phyloP scores from a whole-genome alignment of 2,329 filamentous ascomycete genomes.

The Colletotrichum acutatum region DNA sequence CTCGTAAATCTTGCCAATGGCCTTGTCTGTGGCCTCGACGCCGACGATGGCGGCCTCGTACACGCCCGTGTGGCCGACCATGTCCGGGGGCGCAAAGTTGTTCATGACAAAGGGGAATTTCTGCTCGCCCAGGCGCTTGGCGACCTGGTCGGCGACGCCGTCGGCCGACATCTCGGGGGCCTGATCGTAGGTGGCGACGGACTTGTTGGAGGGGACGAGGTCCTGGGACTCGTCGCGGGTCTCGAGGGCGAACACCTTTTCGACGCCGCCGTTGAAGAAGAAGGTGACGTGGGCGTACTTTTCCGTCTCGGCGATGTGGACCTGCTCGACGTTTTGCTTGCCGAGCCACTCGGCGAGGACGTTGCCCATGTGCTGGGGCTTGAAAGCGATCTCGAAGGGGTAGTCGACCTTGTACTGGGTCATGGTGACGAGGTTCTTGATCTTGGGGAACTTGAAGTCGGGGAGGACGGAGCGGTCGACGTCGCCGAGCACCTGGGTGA shows the following conservation, averaged over 20 bases:
- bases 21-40: constrained; percentile 88
- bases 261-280: constrained; percentile 99
- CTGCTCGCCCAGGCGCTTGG: constrained; percentile 85
- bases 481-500: constrained; percentile 92
- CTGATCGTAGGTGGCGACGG: constrained; percentile 92
- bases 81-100: constrained; percentile 99
- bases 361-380: constrained; percentile 95
- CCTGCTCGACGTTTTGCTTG: constrained; percentile 90
- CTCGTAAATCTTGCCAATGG: constrained; percentile 92
- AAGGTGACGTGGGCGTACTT: constrained; percentile 99
- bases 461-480: constrained; percentile 91
- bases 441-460: constrained; percentile 93
- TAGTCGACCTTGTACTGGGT: constrained; percentile 98
- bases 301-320: constrained; percentile 97
- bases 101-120: constrained; percentile 99
- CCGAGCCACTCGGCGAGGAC: constrained; percentile 97
- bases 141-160: constrained; percentile 88
- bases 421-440: constrained; percentile 90
- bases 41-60: constrained; percentile 93
- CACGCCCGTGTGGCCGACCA: constrained; percentile 98
- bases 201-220: constrained; percentile 87
- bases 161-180: constrained; percentile 96
- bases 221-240: constrained; percentile 84
- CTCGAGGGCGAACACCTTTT: constrained; percentile 95
- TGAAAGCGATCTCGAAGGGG: constrained; percentile 91